Conservation (phyloP, 1,284 basidiomycete genomes). For the Volvariella volvacea region DNA sequence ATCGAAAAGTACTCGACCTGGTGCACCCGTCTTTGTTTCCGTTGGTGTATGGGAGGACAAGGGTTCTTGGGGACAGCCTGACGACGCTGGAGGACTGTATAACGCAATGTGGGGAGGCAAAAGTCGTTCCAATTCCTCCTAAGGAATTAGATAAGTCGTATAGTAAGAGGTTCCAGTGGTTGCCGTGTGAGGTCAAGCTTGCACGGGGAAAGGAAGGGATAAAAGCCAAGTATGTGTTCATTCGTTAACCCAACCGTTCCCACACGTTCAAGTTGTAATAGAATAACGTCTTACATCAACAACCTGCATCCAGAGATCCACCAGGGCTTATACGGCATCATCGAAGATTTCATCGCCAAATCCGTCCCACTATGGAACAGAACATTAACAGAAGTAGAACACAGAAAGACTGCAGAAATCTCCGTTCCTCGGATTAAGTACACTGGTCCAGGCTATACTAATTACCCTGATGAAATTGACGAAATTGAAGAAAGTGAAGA, state of each 20-base stretch:
- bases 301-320: slow-evolving; percentile 19
- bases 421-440: too few species aligned
- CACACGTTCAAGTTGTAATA: too few species aligned
- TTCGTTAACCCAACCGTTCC: too few species aligned
- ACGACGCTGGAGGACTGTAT: slow-evolving; percentile 14
- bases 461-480: too few species aligned
- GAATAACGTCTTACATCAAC: slow-evolving; percentile 22
- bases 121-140: slow-evolving; percentile 9
- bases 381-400: slow-evolving; percentile 16
- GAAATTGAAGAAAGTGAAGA: too few species aligned
- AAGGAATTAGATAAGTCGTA: slow-evolving; percentile 3
- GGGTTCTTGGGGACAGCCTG: too few species aligned
- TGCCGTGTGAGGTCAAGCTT: slow-evolving; percentile 18
- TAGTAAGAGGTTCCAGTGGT: slow-evolving; percentile 25
- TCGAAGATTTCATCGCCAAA: slow-evolving; percentile 19
- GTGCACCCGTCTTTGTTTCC: slow-evolving; percentile 40
- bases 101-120: slow-evolving; percentile 13
- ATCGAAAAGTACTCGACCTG: slow-evolving; percentile 33
- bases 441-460: too few species aligned
- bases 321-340: slow-evolving; percentile 15
- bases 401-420: too few species aligned
- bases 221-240: not conserved
- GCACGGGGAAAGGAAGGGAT: slow-evolving; percentile 7
- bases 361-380: slow-evolving; percentile 26
- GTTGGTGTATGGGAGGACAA: slow-evolving; percentile 24